These are phyloP conservation scores for Inonotus hispidus DNA, from an alignment of 1,284 basidiomycete genomes.

Conservation along the genomic window DNA sequence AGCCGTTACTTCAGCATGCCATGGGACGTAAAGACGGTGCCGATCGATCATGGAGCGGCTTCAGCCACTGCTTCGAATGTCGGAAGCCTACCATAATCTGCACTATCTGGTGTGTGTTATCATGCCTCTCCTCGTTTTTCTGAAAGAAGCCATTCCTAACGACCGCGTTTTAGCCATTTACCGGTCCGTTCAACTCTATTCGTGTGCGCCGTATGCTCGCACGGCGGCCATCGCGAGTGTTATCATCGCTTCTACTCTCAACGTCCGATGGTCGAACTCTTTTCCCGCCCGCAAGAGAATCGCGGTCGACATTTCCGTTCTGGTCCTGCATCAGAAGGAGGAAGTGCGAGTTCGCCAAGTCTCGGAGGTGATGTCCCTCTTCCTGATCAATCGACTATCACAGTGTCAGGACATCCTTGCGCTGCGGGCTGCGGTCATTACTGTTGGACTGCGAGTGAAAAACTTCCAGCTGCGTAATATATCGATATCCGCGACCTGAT, in stretches of 20 bases:
- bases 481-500: no score
- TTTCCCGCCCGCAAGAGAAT: not conserved
- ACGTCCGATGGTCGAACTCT: constrained; percentile 44
- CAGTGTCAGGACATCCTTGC: constrained; percentile 45
- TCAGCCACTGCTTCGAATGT: constrained; percentile 49
- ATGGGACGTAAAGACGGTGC: constrained; percentile 27
- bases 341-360: not conserved
- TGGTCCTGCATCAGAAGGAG: constrained; percentile 1
- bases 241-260: constrained; percentile 58
- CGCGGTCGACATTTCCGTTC: constrained; percentile 4
- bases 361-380: not conserved
- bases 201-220: constrained; percentile 65
- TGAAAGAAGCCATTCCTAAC: not conserved
- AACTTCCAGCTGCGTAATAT: not conserved
- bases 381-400: constrained; percentile 6
- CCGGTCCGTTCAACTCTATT: constrained; percentile 64
- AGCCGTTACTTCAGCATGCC: constrained; percentile 45
- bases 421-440: constrained; percentile 64
- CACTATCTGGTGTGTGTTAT: constrained; percentile 58
- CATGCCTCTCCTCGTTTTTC: not conserved
- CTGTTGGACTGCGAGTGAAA: constrained; percentile 42
- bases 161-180: constrained; percentile 47
- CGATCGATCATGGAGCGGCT: constrained; percentile 31
- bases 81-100: constrained; percentile 45
- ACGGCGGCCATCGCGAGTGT: constrained; percentile 73